Conservation (phyloP, 345 rosid genomes). For the Gossypium stocksii region DNA sequence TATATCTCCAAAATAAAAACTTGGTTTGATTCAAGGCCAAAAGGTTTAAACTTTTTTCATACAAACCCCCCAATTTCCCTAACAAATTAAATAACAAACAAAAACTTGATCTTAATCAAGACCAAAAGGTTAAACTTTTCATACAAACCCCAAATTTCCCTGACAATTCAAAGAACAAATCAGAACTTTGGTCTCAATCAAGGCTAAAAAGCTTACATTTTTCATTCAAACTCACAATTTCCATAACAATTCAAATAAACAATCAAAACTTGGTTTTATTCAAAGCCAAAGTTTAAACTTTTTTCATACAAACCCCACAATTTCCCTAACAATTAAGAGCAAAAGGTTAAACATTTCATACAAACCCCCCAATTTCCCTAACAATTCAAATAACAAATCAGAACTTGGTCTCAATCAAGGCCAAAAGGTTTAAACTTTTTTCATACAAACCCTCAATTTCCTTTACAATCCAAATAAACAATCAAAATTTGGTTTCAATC, state of each 20-base stretch:
- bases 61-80: not conserved
- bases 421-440: not conserved
- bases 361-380: not conserved
- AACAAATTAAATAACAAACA: not conserved
- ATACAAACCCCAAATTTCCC: not conserved
- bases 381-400: not conserved
- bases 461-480: too few relatives aligned
- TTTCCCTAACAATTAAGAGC: not conserved
- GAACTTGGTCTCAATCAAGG: not conserved
- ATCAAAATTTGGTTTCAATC: too few relatives aligned
- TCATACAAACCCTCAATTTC: too few relatives aligned
- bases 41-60: not conserved
- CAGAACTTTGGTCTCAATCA: not conserved
- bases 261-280: not conserved
- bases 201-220: too few relatives aligned
- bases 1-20: constrained; percentile 2
- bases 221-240: too few relatives aligned
- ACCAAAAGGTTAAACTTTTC: not conserved
- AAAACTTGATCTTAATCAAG: not conserved
- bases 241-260: too few relatives aligned
- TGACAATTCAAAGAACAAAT: not conserved
- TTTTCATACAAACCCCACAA: not conserved
- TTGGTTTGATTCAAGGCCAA: constrained; percentile 5
- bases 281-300: not conserved
- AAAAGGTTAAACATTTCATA: not conserved